Base-by-base conservation (phyloP, 176 grass and related monocot genomes). In the Oryza rufipogon region DNA sequence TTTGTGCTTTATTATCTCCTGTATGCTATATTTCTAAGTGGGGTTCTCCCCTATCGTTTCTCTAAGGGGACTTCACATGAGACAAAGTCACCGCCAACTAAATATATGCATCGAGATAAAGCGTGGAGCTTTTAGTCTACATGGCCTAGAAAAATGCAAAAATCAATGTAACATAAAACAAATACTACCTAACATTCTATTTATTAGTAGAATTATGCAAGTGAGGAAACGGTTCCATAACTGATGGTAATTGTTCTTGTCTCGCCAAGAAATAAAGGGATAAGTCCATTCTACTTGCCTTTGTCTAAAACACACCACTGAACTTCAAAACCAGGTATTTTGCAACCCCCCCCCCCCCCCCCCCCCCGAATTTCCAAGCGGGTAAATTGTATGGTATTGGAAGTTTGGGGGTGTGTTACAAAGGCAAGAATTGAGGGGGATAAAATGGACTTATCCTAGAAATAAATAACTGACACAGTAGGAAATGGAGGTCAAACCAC, bases 31-130 rank as follows among this genome's bases (percentile, higher is more conserved):
- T 22, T 63, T 63, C 58, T 63, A 63, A 23, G 20, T 22, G 9
- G 20, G n/a, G n/a, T 63, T n/a, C n/a, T 63, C 58, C n/a, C 58
- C 7, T 63, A 63, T n/a, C 10, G 58, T 63, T 58, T 58, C n/a
- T n/a, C 20, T 23, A 19, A 58, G 54, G 19, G n/a, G n/a, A 2
- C 8, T 20, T 63, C 58, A 9, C 58, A 11, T 10, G 22, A 63
- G 19, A 61, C 6, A 26, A 66, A 74, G 38, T 66, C 42, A 7
- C 66, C 5, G 17, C 17, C 81, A 26, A 75, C 44, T 58, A 25
- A 74, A 66, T 2, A 87, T 70, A 72, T 78, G 54, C 66, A 72
- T 6, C 48, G 64, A 81, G 7, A 8, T 46, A 81, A 80, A 87
- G 0, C 12, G 36, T 80, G 22, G 10, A 64, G 14, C 15, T 11